These are phyloP conservation scores for Plasmodium knowlesi DNA, from an alignment of 169 alveolate genomes.

Conservation along the genomic window DNA sequence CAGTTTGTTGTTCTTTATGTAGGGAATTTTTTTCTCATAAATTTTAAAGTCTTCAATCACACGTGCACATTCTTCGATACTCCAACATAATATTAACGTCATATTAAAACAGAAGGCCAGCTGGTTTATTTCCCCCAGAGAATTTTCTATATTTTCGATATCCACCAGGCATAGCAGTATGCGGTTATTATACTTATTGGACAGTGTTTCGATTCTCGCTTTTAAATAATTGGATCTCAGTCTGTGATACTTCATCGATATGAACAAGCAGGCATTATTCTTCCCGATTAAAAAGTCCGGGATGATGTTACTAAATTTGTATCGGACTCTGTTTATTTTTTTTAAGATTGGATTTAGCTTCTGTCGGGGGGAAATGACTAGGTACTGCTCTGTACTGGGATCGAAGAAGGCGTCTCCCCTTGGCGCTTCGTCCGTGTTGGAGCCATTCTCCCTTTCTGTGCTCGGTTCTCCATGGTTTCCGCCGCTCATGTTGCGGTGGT, in stretches of 20 bases:
- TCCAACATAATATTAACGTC: conserved; percentile 71
- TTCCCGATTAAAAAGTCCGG: conserved; percentile 80
- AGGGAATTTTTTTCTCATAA: conserved; percentile 45
- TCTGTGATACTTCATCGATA: conserved; percentile 84
- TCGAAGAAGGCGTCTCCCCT: conserved; percentile 19
- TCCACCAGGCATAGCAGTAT: conserved; percentile 69
- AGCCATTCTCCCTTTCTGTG: background rate
- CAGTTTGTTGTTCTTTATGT: conserved; percentile 21
- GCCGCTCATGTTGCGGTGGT: background rate
- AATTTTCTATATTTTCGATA: conserved; percentile 66
- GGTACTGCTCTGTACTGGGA: conserved; percentile 52
- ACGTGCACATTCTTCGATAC: conserved; percentile 67
- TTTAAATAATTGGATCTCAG: conserved; percentile 77
- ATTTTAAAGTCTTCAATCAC: conserved; percentile 66
- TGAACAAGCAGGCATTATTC: conserved; percentile 79
- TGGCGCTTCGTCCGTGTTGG: background rate
- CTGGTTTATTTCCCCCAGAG: conserved; percentile 74
- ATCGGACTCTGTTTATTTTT: conserved; percentile 76
- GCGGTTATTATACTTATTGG: conserved; percentile 65
- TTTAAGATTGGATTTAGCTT: conserved; percentile 82
- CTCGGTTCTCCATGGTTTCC: background rate
- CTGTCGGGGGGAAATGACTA: conserved; percentile 82
- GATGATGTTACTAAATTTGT: conserved; percentile 78
- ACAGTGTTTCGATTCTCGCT: conserved; percentile 76
- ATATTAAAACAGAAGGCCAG: conserved; percentile 42